Conservation (phyloP, 208 protist species). For the Novymonas esmeraldas region DNA sequence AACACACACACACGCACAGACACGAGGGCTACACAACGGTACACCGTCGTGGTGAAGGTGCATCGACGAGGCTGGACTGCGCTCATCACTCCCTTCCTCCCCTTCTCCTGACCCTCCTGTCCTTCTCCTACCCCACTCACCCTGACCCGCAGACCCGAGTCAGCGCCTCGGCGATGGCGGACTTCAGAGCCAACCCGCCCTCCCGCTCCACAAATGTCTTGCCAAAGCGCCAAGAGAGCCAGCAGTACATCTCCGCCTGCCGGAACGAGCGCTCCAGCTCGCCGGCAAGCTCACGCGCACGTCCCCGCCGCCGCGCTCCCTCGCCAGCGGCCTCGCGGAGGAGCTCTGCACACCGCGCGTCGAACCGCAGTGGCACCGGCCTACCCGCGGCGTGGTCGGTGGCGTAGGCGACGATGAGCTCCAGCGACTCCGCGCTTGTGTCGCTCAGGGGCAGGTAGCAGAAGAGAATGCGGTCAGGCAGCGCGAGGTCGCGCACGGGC, state of each 20-base stretch:
- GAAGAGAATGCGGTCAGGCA: slow-evolving; percentile 75
- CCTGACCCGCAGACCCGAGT: slow-evolving; percentile 7
- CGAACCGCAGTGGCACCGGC: slow-evolving; percentile 49
- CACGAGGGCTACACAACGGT: too few relatives aligned
- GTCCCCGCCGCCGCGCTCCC: slow-evolving; percentile 1
- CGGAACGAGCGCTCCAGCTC: slow-evolving; percentile 61
- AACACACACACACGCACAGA: too few relatives aligned
- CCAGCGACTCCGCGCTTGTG: slow-evolving; percentile 39
- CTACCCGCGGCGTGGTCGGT: slow-evolving; percentile 46
- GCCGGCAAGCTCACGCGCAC: not conserved
- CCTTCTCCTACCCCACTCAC: not conserved
- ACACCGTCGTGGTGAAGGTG: too few relatives aligned
- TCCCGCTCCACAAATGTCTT: slow-evolving; percentile 74
- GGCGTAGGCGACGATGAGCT: slow-evolving; percentile 56
- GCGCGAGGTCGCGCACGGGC: slow-evolving; percentile 39
- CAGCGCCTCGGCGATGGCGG: slow-evolving; percentile 35
- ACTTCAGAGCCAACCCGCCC: slow-evolving; percentile 46
- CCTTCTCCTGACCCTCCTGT: too few relatives aligned
- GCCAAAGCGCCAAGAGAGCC: slow-evolving; percentile 85
- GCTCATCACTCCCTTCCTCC: too few relatives aligned
- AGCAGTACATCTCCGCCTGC: slow-evolving; percentile 82
- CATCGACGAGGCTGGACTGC: too few relatives aligned
- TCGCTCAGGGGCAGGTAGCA: slow-evolving; percentile 81
- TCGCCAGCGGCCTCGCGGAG: not conserved
- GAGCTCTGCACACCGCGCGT: slow-evolving; percentile 33